These are phyloP conservation scores for Nitzschia sp. DNA, from an alignment of 108 stramenopile species.

Conservation along the genomic window DNA sequence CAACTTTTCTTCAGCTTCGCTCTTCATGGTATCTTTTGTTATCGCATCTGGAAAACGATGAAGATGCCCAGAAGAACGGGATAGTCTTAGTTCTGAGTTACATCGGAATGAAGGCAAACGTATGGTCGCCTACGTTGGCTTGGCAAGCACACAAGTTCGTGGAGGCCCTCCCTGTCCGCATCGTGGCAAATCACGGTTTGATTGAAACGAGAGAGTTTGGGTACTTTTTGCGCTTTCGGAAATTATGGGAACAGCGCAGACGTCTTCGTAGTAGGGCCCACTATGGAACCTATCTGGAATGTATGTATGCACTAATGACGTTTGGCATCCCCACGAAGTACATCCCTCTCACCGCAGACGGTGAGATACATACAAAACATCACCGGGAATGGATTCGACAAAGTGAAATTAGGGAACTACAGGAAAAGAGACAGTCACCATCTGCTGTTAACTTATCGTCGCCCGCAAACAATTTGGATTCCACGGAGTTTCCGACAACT, in stretches of 20 bases:
- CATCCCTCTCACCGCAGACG: slow-evolving; percentile 14
- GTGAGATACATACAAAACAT: slow-evolving; percentile 1
- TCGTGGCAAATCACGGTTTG: neutral
- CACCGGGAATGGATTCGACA: slow-evolving; percentile 18
- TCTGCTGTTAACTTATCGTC: neutral
- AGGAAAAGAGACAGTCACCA: neutral
- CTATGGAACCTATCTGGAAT: slow-evolving; percentile 29
- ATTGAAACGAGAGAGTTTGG: neutral
- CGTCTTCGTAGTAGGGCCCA: slow-evolving; percentile 14
- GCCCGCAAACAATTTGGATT: neutral
- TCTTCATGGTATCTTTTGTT: neutral
- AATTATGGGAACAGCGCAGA: neutral
- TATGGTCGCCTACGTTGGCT: neutral
- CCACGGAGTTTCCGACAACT: neutral
- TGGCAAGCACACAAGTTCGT: neutral
- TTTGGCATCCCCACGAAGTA: slow-evolving; percentile 26
- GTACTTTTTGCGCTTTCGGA: neutral
- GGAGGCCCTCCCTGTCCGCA: neutral
- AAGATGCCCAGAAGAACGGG: slow-evolving; percentile 5
- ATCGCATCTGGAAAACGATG: neutral
- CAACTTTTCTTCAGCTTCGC: neutral
- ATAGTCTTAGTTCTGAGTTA: neutral
- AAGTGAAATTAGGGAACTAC: neutral
- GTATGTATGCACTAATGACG: slow-evolving; percentile 17
- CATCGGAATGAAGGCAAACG: neutral